Evolutionary conservation across 768 basidiomycete genomes (phyloP).

Genomic region (Neoboletus subvelutipes): DNA sequence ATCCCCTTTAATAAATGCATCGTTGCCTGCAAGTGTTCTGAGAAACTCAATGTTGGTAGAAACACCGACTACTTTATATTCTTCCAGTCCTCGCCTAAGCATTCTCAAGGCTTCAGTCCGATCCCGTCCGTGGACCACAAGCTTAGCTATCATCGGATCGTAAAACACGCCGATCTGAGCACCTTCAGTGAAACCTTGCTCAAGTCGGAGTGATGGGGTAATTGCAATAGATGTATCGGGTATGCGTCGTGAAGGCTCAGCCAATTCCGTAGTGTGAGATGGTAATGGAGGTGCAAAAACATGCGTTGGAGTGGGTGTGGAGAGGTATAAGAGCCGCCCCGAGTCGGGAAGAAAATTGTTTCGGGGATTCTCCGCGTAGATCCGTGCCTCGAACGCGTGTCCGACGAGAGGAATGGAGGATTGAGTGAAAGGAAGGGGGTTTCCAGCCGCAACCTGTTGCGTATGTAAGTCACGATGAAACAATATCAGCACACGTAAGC

Average conservation of each 20-base stretch:
- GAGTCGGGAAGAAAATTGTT: slow-evolving; percentile 94
- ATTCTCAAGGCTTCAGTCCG: slow-evolving; percentile 81
- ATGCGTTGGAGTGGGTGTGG: slow-evolving; percentile 74
- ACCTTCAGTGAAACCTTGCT: slow-evolving; percentile 83
- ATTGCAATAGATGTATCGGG: slow-evolving; percentile 29
- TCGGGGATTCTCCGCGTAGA: slow-evolving; percentile 93
- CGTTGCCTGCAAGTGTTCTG: slow-evolving; percentile 70
- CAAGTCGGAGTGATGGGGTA: slow-evolving; percentile 73
- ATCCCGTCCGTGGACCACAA: slow-evolving; percentile 85
- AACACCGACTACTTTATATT: slow-evolving; percentile 89
- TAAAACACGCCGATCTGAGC: slow-evolving; percentile 85
- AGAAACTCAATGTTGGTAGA: slow-evolving; percentile 92
- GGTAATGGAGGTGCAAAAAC: slow-evolving; percentile 53
- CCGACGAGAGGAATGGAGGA: slow-evolving; percentile 81
- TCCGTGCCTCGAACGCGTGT: slow-evolving; percentile 92
- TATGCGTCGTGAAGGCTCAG: slow-evolving; percentile 22
- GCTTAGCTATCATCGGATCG: slow-evolving; percentile 90
- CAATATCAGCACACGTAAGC: neutral
- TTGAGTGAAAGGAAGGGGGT: slow-evolving; percentile 77
- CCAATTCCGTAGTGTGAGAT: slow-evolving; percentile 29
- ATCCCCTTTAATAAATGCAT: slow-evolving; percentile 72
- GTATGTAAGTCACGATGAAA: neutral
- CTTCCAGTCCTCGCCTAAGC: slow-evolving; percentile 76
- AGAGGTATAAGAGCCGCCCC: slow-evolving; percentile 76
- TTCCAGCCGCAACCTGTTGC: slow-evolving; percentile 79